phyloP scores from a whole-genome alignment of 257 asterid genomes.

The Buddleja alternifolia region DNA sequence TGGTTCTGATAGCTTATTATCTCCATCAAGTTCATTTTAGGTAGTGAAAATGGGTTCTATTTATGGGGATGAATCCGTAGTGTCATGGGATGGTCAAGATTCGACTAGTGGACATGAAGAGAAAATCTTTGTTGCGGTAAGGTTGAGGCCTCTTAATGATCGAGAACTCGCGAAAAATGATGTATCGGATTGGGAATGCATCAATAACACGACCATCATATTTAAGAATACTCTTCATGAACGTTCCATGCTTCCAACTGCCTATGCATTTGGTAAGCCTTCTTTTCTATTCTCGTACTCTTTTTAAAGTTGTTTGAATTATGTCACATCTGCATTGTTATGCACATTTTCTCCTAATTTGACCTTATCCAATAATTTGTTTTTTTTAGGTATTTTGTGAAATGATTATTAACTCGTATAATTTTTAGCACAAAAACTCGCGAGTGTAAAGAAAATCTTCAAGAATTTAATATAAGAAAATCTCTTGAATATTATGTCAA shows the following conservation, averaged over 20 bases:
- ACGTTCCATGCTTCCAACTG: conserved; percentile 64
- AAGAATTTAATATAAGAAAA: no score
- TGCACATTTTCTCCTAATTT: no score
- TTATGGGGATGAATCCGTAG: conserved; percentile 48
- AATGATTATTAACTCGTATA: no score
- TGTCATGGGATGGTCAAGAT: conserved; percentile 35
- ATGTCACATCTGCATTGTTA: no score
- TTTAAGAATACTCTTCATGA: conserved; percentile 63
- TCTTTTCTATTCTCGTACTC: background rate
- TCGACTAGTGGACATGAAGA: conserved; percentile 72
- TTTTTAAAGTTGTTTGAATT: no score
- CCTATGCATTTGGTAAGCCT: conserved; percentile 69
- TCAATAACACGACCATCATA: conserved; percentile 69
- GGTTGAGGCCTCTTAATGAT: conserved; percentile 84
- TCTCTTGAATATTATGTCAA: no score
- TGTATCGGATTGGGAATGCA: conserved; percentile 81
- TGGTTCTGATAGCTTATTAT: conserved; percentile 35
- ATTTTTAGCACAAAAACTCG: no score
- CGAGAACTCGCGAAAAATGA: conserved; percentile 63
- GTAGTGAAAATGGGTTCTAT: conserved; percentile 50
- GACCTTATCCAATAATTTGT: no score
- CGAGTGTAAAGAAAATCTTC: no score
- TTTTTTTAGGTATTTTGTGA: no score
- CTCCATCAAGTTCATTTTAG: conserved; percentile 57
- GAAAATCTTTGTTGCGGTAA: conserved; percentile 80